Evolutionary conservation across 768 basidiomycete species (phyloP).

Genomic region (Lenzites betulinus): DNA sequence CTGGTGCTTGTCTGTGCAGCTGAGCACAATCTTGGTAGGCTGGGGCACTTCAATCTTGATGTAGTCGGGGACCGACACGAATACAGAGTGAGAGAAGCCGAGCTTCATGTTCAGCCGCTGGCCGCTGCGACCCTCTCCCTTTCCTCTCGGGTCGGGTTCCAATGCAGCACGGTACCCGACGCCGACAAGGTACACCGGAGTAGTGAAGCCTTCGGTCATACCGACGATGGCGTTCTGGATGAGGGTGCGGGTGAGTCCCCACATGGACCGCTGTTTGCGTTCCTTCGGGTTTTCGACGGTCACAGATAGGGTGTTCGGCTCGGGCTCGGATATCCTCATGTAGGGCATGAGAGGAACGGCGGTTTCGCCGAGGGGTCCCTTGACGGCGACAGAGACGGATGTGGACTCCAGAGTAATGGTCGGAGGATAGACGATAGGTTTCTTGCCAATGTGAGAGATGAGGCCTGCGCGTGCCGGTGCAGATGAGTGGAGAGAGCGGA

Average conservation of each 20-base stretch:
- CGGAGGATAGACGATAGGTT: slow-evolving; percentile 52
- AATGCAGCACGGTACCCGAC: slow-evolving; percentile 91
- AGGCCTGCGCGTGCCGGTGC: slow-evolving; percentile 31
- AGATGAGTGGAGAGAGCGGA: slow-evolving; percentile 52
- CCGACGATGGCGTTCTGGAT: slow-evolving; percentile 89
- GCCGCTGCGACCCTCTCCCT: slow-evolving; percentile 56
- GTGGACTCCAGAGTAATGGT: slow-evolving; percentile 44
- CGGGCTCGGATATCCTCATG: slow-evolving; percentile 41
- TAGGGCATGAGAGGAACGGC: slow-evolving; percentile 49
- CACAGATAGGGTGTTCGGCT: slow-evolving; percentile 38
- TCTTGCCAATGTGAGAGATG: slow-evolving; percentile 50
- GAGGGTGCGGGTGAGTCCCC: slow-evolving; percentile 93
- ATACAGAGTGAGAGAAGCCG: slow-evolving; percentile 87
- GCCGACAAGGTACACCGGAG: slow-evolving; percentile 87
- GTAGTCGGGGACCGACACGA: slow-evolving; percentile 77
- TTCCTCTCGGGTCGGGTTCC: slow-evolving; percentile 75
- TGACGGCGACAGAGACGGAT: slow-evolving; percentile 48
- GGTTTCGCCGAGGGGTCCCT: slow-evolving; percentile 57
- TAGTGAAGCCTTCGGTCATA: slow-evolving; percentile 84
- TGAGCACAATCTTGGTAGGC: slow-evolving; percentile 82
- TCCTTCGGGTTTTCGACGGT: slow-evolving; percentile 58
- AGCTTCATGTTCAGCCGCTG: slow-evolving; percentile 87
- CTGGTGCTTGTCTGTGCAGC: slow-evolving; percentile 84
- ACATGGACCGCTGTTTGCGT: slow-evolving; percentile 84
- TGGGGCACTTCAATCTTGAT: slow-evolving; percentile 80